A percentile compares a stretch with the other conserved stretches of the same genome.
phyloP scores from a whole-genome alignment of 352 stramenopile species.

The Elongisporangium anandrum region DNA sequence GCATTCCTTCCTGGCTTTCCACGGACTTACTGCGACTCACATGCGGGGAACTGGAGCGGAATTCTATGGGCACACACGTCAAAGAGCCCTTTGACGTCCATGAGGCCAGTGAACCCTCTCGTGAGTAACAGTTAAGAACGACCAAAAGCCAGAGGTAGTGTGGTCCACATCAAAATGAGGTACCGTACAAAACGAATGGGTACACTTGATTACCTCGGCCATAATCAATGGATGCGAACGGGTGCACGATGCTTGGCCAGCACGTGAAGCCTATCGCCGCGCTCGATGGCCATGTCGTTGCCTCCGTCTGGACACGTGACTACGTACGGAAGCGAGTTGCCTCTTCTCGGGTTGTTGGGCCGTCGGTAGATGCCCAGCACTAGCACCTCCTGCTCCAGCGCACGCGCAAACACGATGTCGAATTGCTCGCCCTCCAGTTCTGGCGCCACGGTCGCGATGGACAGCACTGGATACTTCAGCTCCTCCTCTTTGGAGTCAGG shows the following conservation, averaged over 20 bases:
- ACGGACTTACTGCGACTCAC: neutral
- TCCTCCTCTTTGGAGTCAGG: conserved; percentile 1
- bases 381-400: conserved; percentile 33
- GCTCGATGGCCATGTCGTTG: conserved; percentile 21
- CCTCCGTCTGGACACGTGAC: conserved; percentile 40
- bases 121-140: neutral
- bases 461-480: conserved; percentile 25
- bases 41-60: neutral
- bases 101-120: neutral
- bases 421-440: conserved; percentile 36
- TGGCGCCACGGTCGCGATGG: conserved; percentile 16
- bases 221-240: conserved; percentile 22
- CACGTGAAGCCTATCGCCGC: conserved; percentile 36
- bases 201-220: neutral
- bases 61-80: neutral
- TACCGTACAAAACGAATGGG: neutral
- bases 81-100: neutral
- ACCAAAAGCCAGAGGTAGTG: neutral
- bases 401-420: conserved; percentile 29
- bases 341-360: conserved; percentile 21
- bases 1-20: no score
- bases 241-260: conserved; percentile 20
- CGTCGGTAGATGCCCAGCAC: conserved; percentile 46
- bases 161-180: neutral
- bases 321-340: conserved; percentile 50